phyloP scores from a whole-genome alignment of 2,329 filamentous ascomycete species.

The Gnomoniopsis sp. region DNA sequence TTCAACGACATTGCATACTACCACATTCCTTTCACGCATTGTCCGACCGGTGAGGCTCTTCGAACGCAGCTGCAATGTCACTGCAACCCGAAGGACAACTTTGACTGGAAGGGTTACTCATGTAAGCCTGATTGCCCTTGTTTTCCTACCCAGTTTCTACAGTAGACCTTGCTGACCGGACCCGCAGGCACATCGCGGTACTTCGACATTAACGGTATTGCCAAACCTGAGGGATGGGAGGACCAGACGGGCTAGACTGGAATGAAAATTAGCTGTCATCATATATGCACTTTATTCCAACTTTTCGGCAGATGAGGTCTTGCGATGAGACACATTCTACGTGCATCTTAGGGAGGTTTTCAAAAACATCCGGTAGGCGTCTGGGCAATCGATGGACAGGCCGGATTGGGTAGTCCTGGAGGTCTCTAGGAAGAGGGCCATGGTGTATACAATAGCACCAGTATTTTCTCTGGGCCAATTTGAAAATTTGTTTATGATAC shows the following conservation, averaged over 20 bases:
- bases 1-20: constrained; percentile 99
- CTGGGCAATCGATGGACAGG: constrained; percentile 6
- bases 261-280: neutral
- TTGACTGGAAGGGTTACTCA: constrained; percentile 98
- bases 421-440: neutral
- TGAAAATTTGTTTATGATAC: neutral
- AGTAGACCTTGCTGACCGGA: neutral
- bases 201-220: constrained; percentile 76
- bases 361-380: constrained; percentile 13
- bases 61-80: constrained; percentile 84
- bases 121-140: constrained; percentile 51
- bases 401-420: constrained; percentile 7
- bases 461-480: neutral
- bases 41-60: constrained; percentile 83
- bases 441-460: neutral
- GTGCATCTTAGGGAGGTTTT: constrained; percentile 5
- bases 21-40: constrained; percentile 97
- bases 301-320: neutral
- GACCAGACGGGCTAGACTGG: constrained; percentile 53
- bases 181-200: constrained; percentile 73
- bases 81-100: constrained; percentile 95
- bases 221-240: constrained; percentile 84
- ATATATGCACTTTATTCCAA: neutral
- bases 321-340: neutral
- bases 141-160: neutral